phyloP scores from a whole-genome alignment of 176 grass and related monocot species.

The Raddia guianensis region DNA sequence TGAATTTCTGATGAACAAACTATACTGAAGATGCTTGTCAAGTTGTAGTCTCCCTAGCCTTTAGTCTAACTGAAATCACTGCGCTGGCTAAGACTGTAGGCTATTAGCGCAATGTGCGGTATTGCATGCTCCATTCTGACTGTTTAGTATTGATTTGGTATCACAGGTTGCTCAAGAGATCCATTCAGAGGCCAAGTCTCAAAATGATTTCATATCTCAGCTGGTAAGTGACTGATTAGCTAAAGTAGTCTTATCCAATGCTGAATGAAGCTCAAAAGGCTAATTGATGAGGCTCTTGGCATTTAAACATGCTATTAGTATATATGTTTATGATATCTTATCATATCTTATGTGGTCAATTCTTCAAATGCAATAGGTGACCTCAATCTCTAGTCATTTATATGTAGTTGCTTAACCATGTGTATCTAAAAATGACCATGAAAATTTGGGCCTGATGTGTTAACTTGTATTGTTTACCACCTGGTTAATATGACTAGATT shows the following conservation, averaged over 20 bases:
- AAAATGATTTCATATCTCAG: conserved; percentile 83
- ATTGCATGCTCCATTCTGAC: not conserved
- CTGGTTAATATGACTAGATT: not conserved
- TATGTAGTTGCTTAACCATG: not conserved
- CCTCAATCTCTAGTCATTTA: not conserved
- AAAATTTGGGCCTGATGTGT: not conserved
- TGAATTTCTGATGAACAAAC: not conserved
- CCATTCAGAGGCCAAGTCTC: conserved; percentile 72
- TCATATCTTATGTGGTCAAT: not conserved
- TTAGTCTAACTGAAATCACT: not conserved
- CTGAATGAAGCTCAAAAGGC: not conserved
- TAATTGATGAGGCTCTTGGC: not conserved
- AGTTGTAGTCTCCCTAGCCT: not conserved
- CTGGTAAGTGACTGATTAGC: conserved; percentile 50
- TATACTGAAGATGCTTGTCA: not conserved
- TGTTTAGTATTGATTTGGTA: not conserved
- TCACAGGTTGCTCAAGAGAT: conserved; percentile 88
- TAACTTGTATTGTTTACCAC: not conserved
- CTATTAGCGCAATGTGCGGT: not conserved
- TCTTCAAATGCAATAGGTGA: not conserved
- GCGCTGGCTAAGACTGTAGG: not conserved
- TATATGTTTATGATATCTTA: not conserved
- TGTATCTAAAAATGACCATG: not conserved
- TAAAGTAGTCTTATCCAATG: not conserved
- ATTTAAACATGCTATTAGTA: not conserved